phyloP scores from a whole-genome alignment of 2,329 filamentous ascomycete genomes.

The Trichophyton verrucosum region DNA sequence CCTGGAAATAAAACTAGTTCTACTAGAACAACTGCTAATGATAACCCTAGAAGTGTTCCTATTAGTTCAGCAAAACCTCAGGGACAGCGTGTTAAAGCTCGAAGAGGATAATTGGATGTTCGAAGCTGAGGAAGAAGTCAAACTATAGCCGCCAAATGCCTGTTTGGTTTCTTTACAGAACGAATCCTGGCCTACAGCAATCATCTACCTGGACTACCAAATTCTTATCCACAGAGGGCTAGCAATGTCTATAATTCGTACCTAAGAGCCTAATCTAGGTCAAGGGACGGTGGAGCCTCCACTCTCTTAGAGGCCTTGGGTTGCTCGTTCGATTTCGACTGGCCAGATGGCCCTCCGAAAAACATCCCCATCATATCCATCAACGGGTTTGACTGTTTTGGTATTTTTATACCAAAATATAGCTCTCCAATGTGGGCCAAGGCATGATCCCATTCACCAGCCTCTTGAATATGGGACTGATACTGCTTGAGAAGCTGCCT shows the following conservation, averaged over 20 bases:
- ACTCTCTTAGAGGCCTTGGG: conserved; percentile 33
- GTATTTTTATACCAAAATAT: conserved; percentile 88
- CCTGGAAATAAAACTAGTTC: background rate
- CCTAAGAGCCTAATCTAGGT: conserved; percentile 29
- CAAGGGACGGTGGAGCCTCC: conserved; percentile 34
- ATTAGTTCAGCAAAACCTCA: conserved; percentile 55
- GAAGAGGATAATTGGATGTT: conserved; percentile 89
- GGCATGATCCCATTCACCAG: conserved; percentile 65
- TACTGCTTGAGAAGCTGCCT: conserved; percentile 75
- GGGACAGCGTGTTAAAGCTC: conserved; percentile 58
- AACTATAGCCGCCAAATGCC: conserved; percentile 13
- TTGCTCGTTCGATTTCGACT: conserved; percentile 33
- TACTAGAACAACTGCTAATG: conserved; percentile 12
- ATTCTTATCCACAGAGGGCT: background rate
- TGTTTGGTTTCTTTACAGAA: background rate
- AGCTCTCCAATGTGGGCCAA: conserved; percentile 84
- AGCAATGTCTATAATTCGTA: background rate
- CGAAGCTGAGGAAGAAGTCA: conserved; percentile 50
- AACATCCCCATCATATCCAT: conserved; percentile 97
- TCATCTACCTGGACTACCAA: conserved; percentile 1
- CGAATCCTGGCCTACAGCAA: background rate
- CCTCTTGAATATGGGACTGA: conserved; percentile 61
- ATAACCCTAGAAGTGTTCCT: conserved; percentile 53
- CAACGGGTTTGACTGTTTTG: conserved; percentile 78
- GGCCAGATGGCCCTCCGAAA: conserved; percentile 54